Base-by-base conservation (phyloP, 768 basidiomycete species). In the Mrakia hoshinonis region DNA sequence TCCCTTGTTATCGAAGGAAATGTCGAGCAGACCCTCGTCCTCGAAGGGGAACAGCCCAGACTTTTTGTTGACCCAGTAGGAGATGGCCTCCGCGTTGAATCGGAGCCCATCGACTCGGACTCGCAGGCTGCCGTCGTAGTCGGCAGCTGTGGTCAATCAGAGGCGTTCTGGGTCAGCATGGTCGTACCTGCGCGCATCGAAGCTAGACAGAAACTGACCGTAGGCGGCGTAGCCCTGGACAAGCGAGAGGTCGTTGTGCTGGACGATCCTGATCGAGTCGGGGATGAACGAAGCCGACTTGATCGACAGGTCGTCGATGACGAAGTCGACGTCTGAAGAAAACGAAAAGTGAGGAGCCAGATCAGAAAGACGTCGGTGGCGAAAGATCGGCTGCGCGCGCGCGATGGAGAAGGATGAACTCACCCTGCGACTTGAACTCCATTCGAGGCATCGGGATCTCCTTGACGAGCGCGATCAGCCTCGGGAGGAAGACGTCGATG, bases 41-140 rank as follows among this genome's bases (percentile, higher is more conserved):
- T 72, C 70, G 29, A 72, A 67, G 12, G 54, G 58, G 36, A 62
- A n/a, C 66, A 67, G 63, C 18, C 69, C 70, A n/a, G 61, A 55
- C 79, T 82, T 82, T 73, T 78, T 77, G 76, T 77, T 74, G 74
- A 80, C 68, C 78, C 80, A 82, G 79, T 80, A 82, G 46, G 78
- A 77, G 72, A 82, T 82, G 75, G 80, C 75, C 55, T 74, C 76
- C 11, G 81, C 81, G 63, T 75, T 73, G 70, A 82, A 77, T 73
- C 80, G 78, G 47, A 82, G 76, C 3, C 81, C 81, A 46, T 79
- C 75, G 47, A 81, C 80, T 38, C 77, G 76, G 39, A 81, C 77
- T 38, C 69, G 46, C 38, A 80, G 77, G 39, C 75, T 75, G 24
- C 77, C 75, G 63, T 78, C 77, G 55, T 80, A 81, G 58, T 80